Evolutionary conservation across 352 stramenopile species (phyloP).

Genomic region (Pythium folliculosum): DNA sequence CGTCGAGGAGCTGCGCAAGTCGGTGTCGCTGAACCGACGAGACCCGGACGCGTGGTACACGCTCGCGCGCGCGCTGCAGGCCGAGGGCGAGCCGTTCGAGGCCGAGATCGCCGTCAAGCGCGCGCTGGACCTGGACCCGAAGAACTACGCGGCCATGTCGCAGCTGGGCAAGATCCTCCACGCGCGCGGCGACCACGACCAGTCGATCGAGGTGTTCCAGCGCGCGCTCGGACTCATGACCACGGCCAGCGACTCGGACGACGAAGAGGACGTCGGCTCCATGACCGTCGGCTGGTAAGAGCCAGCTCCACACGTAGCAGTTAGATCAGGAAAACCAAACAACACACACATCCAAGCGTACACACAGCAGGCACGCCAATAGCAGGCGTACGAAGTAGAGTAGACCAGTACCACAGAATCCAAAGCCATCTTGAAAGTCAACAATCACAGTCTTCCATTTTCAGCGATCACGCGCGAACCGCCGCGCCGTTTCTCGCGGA

Average conservation of each 20-base stretch:
- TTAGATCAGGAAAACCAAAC: slow-evolving; percentile 5
- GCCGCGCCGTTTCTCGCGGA: not conserved
- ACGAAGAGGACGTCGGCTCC: slow-evolving; percentile 72
- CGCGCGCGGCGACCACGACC: slow-evolving; percentile 74
- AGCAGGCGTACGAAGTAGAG: slow-evolving; percentile 1
- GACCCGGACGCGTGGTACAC: slow-evolving; percentile 81
- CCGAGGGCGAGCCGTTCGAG: slow-evolving; percentile 54
- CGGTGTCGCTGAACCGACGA: slow-evolving; percentile 58
- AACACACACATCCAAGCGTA: slow-evolving; percentile 5
- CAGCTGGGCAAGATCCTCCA: slow-evolving; percentile 86
- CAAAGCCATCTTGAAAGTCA: not conserved
- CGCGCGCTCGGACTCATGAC: slow-evolving; percentile 75
- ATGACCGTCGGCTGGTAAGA: slow-evolving; percentile 79
- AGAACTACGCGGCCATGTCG: slow-evolving; percentile 71
- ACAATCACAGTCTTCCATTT: not conserved
- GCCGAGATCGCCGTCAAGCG: slow-evolving; percentile 67
- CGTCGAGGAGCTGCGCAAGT: slow-evolving; percentile 72
- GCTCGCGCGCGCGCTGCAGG: slow-evolving; percentile 63
- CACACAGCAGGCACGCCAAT: not conserved
- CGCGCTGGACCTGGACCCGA: slow-evolving; percentile 47
- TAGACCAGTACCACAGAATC: slow-evolving; percentile 3
- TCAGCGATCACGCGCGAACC: not conserved
- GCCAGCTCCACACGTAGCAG: not conserved
- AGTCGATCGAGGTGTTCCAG: slow-evolving; percentile 75
- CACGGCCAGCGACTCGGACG: slow-evolving; percentile 62